phyloP scores from a whole-genome alignment of 352 stramenopile species.

The Phytopythium aichiense region DNA sequence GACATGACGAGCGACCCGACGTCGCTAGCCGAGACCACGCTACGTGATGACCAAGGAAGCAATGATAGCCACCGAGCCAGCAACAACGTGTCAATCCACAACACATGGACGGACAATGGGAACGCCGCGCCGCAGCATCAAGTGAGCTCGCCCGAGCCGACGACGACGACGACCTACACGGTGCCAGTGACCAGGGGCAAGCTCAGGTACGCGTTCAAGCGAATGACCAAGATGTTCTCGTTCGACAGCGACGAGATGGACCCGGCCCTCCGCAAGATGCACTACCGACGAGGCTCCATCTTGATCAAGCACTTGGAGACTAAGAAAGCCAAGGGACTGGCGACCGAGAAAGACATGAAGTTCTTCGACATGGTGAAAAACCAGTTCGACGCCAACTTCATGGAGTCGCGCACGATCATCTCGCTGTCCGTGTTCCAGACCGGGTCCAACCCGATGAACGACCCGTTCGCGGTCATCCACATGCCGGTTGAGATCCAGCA shows the following conservation, averaged over 20 bases:
- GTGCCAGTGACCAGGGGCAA: conserved; percentile 5
- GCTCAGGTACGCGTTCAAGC: conserved; percentile 17
- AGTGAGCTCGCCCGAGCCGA: conserved; percentile 6
- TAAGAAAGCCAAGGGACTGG: conserved; percentile 52
- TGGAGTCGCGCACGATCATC: conserved; percentile 73
- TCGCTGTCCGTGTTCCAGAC: conserved; percentile 76
- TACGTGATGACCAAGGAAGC: neutral
- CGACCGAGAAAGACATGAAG: conserved; percentile 72
- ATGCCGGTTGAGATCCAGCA: conserved; percentile 66
- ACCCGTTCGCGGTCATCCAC: conserved; percentile 67
- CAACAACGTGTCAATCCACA: neutral
- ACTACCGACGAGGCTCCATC: conserved; percentile 71
- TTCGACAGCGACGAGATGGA: conserved; percentile 39
- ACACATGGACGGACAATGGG: neutral
- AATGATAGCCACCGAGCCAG: neutral
- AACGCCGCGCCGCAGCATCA: neutral
- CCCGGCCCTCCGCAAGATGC: conserved; percentile 28
- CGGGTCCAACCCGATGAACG: conserved; percentile 61
- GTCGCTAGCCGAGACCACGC: conserved; percentile 2
- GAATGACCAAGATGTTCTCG: conserved; percentile 38
- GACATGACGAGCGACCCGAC: conserved; percentile 28
- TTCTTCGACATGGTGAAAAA: conserved; percentile 78
- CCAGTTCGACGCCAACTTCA: conserved; percentile 64
- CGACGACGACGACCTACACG: conserved; percentile 7
- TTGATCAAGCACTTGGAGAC: conserved; percentile 66